Evolutionary conservation across 1,139 yeast species (phyloP), one percentile per base, ranked within the genome.

Genomic region (Candida tunisiensis): DNA sequence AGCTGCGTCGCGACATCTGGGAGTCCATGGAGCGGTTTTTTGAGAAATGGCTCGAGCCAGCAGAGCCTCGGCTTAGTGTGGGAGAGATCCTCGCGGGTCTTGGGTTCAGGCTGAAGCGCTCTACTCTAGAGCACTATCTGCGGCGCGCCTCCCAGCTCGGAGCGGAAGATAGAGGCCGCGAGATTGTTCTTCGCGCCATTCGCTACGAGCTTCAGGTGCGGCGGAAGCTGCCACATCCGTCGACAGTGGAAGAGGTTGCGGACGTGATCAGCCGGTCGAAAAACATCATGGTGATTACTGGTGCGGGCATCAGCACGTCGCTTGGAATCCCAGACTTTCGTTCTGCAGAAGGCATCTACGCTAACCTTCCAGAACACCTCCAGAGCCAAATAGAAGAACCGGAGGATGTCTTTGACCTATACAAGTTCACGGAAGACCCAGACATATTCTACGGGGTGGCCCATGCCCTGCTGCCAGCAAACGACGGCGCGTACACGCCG

Each of bases 261-360:
- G 56, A 57, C 1, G 64, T 65, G 25, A 57, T 85, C 23, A 41
- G 57, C 12, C 55, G 54, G 8, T 69, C 91, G 1, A 47, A 62
- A 12, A 74, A 71, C 31, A 66, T 88, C 13, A 44, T 88, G 34
- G 92, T 88, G 1, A 56, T 88, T 16, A 82, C 95, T 0, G 98
- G 98, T 4, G 98, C 98, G 0, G 98, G 98, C 12, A 83, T 88
- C 25, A 80, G 94, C 11, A 85, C 95, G 4, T 71, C 85, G 20
- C 56, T 85, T 32, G 96, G 95, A 2, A 85, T 85, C 31, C 95
- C 96, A 0, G 98, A 88, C 53, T 88, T 88, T 54, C 65, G 98
- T 44, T 83, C 95, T 1, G 71, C 83, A 7, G 62, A 77, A 37
- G 98, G 98, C 25, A 69, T 88, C 34, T 88, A 88, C 50, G 63